Conservation (phyloP, 1,284 basidiomycete species). For the Ustilago trichophora region DNA sequence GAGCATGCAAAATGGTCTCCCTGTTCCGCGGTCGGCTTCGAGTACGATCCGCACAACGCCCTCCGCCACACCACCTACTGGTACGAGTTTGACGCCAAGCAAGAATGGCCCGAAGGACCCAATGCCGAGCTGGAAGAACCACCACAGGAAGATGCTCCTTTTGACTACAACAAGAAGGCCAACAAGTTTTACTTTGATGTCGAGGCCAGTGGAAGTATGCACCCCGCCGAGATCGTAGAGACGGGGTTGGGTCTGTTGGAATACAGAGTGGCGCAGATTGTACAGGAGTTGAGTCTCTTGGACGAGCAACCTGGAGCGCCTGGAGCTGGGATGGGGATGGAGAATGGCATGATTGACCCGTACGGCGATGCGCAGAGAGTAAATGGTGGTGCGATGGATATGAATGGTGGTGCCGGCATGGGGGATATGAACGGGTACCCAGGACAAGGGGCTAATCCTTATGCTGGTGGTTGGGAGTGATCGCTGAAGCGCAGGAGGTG, state of each 20-base stretch:
- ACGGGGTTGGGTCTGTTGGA: constrained; percentile 61
- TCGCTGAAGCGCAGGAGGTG: too few species aligned
- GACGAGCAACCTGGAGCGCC: constrained; percentile 49
- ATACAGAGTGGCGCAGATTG: constrained; percentile 61
- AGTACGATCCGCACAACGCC: constrained; percentile 98
- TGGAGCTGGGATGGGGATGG: constrained; percentile 8
- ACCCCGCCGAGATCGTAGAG: constrained; percentile 62
- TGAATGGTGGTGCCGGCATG: constrained; percentile 17
- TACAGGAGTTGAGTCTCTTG: constrained; percentile 62
- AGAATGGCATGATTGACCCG: constrained; percentile 29
- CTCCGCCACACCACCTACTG: constrained; percentile 94
- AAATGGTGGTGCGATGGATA: constrained; percentile 9
- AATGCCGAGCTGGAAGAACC: constrained; percentile 63
- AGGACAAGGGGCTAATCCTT: constrained; percentile 13
- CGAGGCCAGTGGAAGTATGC: constrained; percentile 61
- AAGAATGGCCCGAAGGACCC: constrained; percentile 62
- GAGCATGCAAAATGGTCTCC: constrained; percentile 99
- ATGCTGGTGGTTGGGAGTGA: constrained; percentile 32
- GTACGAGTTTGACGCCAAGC: constrained; percentile 75
- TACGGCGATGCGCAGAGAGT: constrained; percentile 18
- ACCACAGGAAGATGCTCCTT: constrained; percentile 56
- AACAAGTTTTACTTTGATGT: constrained; percentile 65
- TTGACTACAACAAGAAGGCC: constrained; percentile 59
- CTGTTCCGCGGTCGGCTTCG: constrained; percentile 91
- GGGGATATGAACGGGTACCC: constrained; percentile 28